Base-by-base conservation (phyloP, 2,329 filamentous ascomycete genomes). In the Monilinia polystroma region DNA sequence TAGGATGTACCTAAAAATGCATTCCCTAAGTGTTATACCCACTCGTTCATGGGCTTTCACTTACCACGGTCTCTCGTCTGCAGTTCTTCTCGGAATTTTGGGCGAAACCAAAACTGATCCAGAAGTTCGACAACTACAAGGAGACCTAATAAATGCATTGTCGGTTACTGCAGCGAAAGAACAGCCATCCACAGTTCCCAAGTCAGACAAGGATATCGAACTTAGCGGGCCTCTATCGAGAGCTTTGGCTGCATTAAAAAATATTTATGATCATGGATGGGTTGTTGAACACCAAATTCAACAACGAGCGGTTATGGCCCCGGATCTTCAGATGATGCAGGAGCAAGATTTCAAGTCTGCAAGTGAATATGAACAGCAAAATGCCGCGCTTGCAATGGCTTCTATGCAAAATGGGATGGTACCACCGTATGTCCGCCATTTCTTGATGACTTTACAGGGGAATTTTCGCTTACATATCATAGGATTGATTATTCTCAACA, bases 31-130 rank as follows among this genome's bases (percentile, higher is more conserved):
- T 2, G 84, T 87, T 11, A 88, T 89, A 57, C 87, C 87, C 0
- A 89, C 87, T 0, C 80, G 87, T 35, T 88, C 85, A 66, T 89
- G 87, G 87, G 86, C 87, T 0, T 89, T 89, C 68, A 89, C 87
- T 0, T 89, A 89, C 67, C 86, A 89, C 71, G 86, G 87, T 1
- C 80, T 89, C 10, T 89, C 86, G 11, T 89, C 87, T 0, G 87
- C 87, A 1, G 81, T 89, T 4, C 79, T 89, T 4, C 82, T 89
- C 11, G 86, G 86, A 20, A 87, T 89, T 62, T 74, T 88, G 1
- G 84, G 84, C 59, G 86, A 88, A 70, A 87, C 86, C 2, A 87
- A 88, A 75, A 79, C 83, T 2, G 86, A 89, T 68, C 84, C 84
- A 0, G 86, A 88, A 72, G 84, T 89, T 2, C 82, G 86, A 26